Conservation (phyloP, 306 rosid genomes). For the Crataegus laevigata region DNA sequence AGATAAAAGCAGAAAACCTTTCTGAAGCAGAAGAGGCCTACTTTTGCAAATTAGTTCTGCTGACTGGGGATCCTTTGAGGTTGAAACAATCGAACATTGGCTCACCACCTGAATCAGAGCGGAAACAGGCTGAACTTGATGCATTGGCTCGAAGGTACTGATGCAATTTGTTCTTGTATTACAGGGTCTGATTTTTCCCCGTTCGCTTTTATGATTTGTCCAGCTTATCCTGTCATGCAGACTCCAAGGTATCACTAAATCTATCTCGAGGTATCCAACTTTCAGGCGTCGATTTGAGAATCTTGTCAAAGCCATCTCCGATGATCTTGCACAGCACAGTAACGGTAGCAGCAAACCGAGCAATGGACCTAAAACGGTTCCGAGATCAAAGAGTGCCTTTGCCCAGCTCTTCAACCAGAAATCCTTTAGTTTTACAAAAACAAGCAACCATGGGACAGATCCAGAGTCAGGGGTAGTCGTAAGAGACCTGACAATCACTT, state of each 20-base stretch:
- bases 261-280: constrained; percentile 86
- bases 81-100: constrained; percentile 40
- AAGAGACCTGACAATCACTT: constrained; percentile 40
- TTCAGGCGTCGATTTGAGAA: constrained; percentile 64
- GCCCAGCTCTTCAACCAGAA: constrained; percentile 46
- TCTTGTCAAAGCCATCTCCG: constrained; percentile 43
- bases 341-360: constrained; percentile 13
- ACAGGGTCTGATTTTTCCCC: background rate
- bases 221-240: constrained; percentile 24
- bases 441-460: constrained; percentile 35
- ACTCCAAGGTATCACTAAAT: constrained; percentile 82
- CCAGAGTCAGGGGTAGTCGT: constrained; percentile 35
- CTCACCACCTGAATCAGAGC: constrained; percentile 63
- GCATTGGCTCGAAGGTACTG: constrained; percentile 83
- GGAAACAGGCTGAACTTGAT: constrained; percentile 76
- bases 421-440: constrained; percentile 46
- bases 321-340: constrained; percentile 40
- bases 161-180: background rate
- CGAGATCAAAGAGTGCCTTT: constrained; percentile 83
- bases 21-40: constrained; percentile 71
- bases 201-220: background rate
- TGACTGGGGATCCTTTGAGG: constrained; percentile 62
- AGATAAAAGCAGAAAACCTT: constrained; percentile 80
- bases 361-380: constrained; percentile 14
- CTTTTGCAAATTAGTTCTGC: constrained; percentile 63